Conservation (phyloP, 2,329 filamentous ascomycete species). For the Exophiala aquamarina region DNA sequence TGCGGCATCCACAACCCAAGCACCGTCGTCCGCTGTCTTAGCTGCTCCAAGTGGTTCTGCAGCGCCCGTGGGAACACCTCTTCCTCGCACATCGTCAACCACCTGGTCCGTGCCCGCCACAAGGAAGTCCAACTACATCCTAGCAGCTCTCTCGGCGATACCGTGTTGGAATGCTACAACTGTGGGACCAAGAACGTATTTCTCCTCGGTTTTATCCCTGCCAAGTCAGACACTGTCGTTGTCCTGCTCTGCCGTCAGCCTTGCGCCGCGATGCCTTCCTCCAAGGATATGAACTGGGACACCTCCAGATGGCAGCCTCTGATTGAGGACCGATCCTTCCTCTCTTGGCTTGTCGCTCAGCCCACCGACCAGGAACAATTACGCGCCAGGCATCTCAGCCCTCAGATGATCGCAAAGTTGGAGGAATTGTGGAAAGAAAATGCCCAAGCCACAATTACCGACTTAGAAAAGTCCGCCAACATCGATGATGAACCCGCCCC, state of each 20-base stretch:
- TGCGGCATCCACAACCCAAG: constrained; percentile 96
- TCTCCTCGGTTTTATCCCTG: constrained; percentile 93
- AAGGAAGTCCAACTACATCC: constrained; percentile 98
- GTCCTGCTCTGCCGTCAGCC: constrained; percentile 95
- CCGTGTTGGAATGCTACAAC: constrained; percentile 97
- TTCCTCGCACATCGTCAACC: constrained; percentile 97
- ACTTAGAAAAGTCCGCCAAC: constrained; percentile 85
- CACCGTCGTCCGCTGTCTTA: constrained; percentile 93
- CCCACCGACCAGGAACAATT: constrained; percentile 95
- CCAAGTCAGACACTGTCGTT: constrained; percentile 97
- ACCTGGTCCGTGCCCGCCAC: constrained; percentile 92
- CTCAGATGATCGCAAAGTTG: constrained; percentile 91
- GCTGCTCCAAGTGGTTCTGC: constrained; percentile 98
- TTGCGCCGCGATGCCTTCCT: constrained; percentile 89
- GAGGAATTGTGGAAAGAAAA: constrained; percentile 99
- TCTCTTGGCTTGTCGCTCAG: constrained; percentile 86
- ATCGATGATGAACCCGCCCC: constrained; percentile 94
- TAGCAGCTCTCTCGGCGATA: constrained; percentile 88
- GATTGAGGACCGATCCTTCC: constrained; percentile 93
- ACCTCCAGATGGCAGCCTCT: constrained; percentile 96
- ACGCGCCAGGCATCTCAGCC: constrained; percentile 86
- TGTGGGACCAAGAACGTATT: constrained; percentile 99
- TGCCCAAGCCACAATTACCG: constrained; percentile 79
- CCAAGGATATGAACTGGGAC: constrained; percentile 99
- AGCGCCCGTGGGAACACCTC: constrained; percentile 95